phyloP scores from a whole-genome alignment of 306 rosid species.

The Lathyrus sativus region DNA sequence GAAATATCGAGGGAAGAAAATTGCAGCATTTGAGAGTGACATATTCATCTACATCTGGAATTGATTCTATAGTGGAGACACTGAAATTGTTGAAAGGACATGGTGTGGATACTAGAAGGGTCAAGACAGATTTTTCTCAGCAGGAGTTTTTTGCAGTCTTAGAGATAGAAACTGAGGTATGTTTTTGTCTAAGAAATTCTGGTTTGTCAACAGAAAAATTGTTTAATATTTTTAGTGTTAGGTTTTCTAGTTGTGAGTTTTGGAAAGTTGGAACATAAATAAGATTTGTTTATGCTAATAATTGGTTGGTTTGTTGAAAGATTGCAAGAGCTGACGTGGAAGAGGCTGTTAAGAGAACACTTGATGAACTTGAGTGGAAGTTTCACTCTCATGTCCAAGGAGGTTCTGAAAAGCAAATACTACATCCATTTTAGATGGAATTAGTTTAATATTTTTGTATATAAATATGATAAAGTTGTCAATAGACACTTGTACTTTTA shows the following conservation, averaged over 20 bases:
- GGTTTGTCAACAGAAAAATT: no score
- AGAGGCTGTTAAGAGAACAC: conserved; percentile 2
- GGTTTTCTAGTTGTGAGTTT: not conserved
- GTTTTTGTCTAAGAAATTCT: not conserved
- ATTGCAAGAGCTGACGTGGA: conserved; percentile 35
- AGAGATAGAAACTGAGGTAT: conserved; percentile 47
- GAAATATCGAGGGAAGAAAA: conserved; percentile 18
- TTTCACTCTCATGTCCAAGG: conserved; percentile 3
- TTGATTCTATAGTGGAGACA: conserved; percentile 57
- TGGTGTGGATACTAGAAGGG: conserved; percentile 46
- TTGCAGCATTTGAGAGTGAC: conserved; percentile 41
- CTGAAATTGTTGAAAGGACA: conserved; percentile 52
- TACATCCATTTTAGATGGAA: not conserved
- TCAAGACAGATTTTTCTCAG: conserved; percentile 52
- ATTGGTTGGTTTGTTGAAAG: conserved; percentile 32
- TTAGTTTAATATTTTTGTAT: no score
- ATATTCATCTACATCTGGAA: conserved; percentile 48
- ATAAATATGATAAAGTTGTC: no score
- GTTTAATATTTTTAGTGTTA: not conserved
- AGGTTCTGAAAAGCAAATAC: conserved; percentile 16
- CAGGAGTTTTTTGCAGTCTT: conserved; percentile 49
- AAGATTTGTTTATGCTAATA: conserved; percentile 6
- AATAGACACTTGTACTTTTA: no score
- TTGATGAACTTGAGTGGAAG: conserved; percentile 31
- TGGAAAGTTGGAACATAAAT: not conserved